These are phyloP conservation scores for Solanum pinnatisectum DNA, from an alignment of 257 asterid species.

Conservation along the genomic window DNA sequence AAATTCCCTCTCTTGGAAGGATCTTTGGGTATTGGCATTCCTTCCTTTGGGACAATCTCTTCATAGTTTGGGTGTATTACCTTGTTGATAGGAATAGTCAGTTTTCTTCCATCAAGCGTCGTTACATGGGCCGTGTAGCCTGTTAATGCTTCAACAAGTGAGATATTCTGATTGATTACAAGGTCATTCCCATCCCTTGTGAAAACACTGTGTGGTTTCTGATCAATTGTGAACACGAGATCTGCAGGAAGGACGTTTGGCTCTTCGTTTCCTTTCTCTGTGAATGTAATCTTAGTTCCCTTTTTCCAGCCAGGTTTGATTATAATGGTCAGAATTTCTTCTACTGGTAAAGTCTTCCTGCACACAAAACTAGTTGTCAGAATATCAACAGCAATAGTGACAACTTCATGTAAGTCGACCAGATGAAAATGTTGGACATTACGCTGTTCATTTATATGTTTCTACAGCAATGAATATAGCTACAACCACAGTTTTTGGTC, in stretches of 20 bases:
- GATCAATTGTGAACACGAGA: slow-evolving; percentile 70
- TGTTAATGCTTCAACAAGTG: slow-evolving; percentile 62
- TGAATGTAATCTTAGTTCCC: slow-evolving; percentile 94
- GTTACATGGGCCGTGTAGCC: slow-evolving; percentile 59
- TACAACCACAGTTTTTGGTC: background rate
- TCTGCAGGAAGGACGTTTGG: slow-evolving; percentile 67
- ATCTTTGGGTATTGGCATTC: slow-evolving; percentile 85
- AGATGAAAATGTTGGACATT: background rate
- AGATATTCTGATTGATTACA: slow-evolving; percentile 36
- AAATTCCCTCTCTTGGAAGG: slow-evolving; percentile 57
- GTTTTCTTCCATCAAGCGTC: slow-evolving; percentile 64
- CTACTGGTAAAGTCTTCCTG: slow-evolving; percentile 70
- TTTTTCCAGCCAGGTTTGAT: slow-evolving; percentile 92
- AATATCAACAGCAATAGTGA: background rate
- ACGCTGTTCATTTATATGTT: background rate
- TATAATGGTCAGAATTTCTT: slow-evolving; percentile 63
- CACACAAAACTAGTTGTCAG: background rate
- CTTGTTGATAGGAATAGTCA: slow-evolving; percentile 43
- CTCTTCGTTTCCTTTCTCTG: slow-evolving; percentile 80
- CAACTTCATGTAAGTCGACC: background rate
- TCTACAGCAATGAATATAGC: background rate
- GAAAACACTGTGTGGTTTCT: slow-evolving; percentile 67
- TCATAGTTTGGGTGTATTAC: slow-evolving; percentile 66
- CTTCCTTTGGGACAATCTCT: slow-evolving; percentile 71
- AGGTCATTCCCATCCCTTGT: slow-evolving; percentile 79